Percentiles rank a stretch among this genome's conserved stretches.
phyloP scores from a whole-genome alignment of 768 basidiomycete genomes.

The Naematelia encephala region DNA sequence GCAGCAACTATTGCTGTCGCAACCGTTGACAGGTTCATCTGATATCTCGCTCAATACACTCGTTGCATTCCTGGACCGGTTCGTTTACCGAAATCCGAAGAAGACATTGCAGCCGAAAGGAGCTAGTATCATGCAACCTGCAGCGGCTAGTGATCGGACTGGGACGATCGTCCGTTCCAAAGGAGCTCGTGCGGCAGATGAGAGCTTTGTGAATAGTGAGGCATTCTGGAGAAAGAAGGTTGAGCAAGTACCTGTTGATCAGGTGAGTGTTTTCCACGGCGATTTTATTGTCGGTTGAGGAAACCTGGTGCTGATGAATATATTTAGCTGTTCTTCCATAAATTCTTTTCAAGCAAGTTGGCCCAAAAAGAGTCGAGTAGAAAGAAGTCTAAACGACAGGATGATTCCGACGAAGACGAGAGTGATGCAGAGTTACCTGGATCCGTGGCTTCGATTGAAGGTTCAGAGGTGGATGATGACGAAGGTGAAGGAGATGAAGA shows the following conservation, averaged over 20 bases:
- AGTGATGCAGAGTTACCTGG: slow-evolving; percentile 8
- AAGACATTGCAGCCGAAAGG: slow-evolving; percentile 65
- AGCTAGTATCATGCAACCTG: slow-evolving; percentile 94
- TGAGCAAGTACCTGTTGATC: slow-evolving; percentile 78
- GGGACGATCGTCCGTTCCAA: slow-evolving; percentile 61
- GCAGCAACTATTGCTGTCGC: slow-evolving; percentile 67
- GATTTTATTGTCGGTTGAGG: neutral
- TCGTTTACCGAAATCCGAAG: slow-evolving; percentile 96
- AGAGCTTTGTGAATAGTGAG: slow-evolving; percentile 64
- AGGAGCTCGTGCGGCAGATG: slow-evolving; percentile 58
- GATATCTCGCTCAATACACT: slow-evolving; percentile 91
- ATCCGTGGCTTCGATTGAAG: slow-evolving; percentile 49
- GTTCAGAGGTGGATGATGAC: slow-evolving; percentile 47
- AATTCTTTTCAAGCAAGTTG: slow-evolving; percentile 74
- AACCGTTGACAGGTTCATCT: slow-evolving; percentile 73
- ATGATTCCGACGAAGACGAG: slow-evolving; percentile 29
- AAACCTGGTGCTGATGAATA: no score
- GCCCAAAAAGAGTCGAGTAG: slow-evolving; percentile 54
- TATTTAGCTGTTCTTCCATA: slow-evolving; percentile 84
- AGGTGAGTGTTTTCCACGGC: slow-evolving; percentile 56
- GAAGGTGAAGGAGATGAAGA: slow-evolving; percentile 40
- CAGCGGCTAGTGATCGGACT: slow-evolving; percentile 62
- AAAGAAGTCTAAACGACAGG: slow-evolving; percentile 27
- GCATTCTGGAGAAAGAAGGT: slow-evolving; percentile 67
- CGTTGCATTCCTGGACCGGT: slow-evolving; percentile 91